Evolutionary conservation across 345 rosid genomes (phyloP).

Genomic region (Diplotaxis tenuifolia): DNA sequence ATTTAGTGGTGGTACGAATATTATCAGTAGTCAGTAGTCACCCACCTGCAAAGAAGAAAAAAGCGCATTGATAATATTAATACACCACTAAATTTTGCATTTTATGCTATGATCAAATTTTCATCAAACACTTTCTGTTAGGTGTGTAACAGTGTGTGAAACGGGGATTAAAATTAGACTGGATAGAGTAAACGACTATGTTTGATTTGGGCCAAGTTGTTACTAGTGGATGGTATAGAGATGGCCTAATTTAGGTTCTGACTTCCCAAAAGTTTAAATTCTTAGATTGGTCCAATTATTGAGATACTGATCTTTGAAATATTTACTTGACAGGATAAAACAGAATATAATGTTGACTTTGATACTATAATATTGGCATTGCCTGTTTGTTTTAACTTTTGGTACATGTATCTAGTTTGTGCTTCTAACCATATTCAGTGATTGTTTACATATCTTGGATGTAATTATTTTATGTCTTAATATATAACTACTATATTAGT

Average conservation of each 20-base stretch:
- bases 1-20: not conserved
- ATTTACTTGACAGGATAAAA: not conserved
- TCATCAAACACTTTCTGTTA: not conserved
- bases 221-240: constrained; percentile 1
- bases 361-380: not conserved
- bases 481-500: not conserved
- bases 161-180: not conserved
- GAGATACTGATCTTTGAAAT: constrained; percentile 1
- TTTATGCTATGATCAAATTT: not conserved
- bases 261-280: constrained; percentile 30
- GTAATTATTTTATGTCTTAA: not conserved
- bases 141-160: not conserved
- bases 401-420: not conserved
- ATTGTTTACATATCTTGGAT: not conserved
- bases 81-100: not conserved
- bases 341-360: constrained; percentile 18
- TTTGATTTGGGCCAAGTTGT: constrained; percentile 20
- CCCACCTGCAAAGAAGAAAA: not conserved
- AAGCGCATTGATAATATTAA: too few species aligned
- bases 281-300: constrained; percentile 36
- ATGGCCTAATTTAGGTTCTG: constrained; percentile 24
- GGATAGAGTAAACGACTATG: not conserved
- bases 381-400: not conserved
- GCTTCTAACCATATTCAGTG: not conserved
- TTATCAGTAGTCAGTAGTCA: not conserved